Evolutionary conservation across 1,284 basidiomycete species (phyloP).

Genomic region (Coniferiporia weirii): DNA sequence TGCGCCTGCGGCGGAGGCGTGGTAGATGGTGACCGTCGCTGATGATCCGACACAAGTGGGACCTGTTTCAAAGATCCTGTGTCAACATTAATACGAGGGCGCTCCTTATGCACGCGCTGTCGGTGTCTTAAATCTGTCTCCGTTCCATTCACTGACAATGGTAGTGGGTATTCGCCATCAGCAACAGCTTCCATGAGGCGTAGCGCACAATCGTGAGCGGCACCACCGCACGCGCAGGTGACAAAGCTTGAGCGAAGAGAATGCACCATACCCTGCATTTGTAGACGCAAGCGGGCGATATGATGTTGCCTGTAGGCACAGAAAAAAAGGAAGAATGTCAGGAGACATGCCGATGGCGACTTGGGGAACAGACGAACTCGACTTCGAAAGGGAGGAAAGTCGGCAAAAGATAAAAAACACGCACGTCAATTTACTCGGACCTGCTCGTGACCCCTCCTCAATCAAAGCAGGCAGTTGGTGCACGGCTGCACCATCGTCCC

Average conservation of each 20-base stretch:
- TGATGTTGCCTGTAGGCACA: constrained; percentile 41
- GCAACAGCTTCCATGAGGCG: constrained; percentile 63
- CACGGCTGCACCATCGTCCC: constrained; percentile 90
- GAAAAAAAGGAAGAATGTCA: constrained; percentile 23
- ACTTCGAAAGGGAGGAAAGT: constrained; percentile 22
- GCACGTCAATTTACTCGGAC: constrained; percentile 18
- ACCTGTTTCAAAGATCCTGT: too few species aligned
- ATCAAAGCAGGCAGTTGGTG: constrained; percentile 76
- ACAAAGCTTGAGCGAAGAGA: constrained; percentile 70
- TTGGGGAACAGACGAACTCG: constrained; percentile 4
- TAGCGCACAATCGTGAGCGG: constrained; percentile 59
- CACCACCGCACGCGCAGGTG: constrained; percentile 69
- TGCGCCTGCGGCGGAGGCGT: neutral
- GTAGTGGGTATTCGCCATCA: constrained; percentile 34
- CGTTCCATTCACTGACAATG: neutral
- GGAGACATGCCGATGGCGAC: neutral
- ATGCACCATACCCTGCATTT: constrained; percentile 69
- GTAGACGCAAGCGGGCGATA: constrained; percentile 49
- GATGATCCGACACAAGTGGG: too few species aligned
- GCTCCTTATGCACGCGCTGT: neutral
- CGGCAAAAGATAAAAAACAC: constrained; percentile 40
- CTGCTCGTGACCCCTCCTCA: constrained; percentile 27
- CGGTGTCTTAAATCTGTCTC: neutral
- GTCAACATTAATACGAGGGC: neutral
- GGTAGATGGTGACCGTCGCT: neutral